Percentiles rank a stretch among this genome's conserved stretches.
Evolutionary conservation across 306 rosid species (phyloP).

Genomic region (Lotus japonicus): DNA sequence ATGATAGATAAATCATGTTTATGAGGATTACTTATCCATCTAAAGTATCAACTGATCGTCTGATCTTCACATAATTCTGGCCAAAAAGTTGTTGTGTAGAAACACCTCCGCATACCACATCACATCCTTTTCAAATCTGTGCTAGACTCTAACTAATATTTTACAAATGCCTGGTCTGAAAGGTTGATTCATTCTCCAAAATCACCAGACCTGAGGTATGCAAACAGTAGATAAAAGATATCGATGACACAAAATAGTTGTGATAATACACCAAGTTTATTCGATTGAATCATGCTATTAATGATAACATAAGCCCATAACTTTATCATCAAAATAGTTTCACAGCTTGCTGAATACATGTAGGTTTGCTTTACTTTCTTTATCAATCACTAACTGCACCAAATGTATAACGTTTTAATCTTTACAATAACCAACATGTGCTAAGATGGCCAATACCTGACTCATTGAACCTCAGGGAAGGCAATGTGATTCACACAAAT

Average conservation of each 20-base stretch:
- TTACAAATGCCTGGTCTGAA: background rate
- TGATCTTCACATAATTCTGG: background rate
- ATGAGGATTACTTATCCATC: background rate
- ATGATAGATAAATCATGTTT: background rate
- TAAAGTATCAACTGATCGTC: background rate
- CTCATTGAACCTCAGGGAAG: too few species aligned
- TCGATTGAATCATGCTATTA: slow-evolving; percentile 15
- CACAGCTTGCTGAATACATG: slow-evolving; percentile 13
- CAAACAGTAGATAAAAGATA: background rate
- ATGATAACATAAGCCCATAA: slow-evolving; percentile 14
- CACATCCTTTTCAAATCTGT: background rate
- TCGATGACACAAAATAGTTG: background rate
- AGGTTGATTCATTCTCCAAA: background rate
- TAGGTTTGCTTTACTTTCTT: too few species aligned
- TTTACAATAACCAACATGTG: too few species aligned
- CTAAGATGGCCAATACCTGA: too few species aligned
- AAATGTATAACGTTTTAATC: too few species aligned
- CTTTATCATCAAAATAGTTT: slow-evolving; percentile 8
- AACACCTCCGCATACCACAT: background rate
- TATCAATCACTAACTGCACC: too few species aligned
- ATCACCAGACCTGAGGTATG: slow-evolving; percentile 6
- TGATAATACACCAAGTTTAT: background rate
- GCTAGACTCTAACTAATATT: background rate
- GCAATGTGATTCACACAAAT: too few species aligned
- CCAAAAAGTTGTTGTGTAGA: background rate